Evolutionary conservation across 139 green algal species (phyloP), one percentile per base, ranked within the genome.

Genomic region (Picochlorum sp.): DNA sequence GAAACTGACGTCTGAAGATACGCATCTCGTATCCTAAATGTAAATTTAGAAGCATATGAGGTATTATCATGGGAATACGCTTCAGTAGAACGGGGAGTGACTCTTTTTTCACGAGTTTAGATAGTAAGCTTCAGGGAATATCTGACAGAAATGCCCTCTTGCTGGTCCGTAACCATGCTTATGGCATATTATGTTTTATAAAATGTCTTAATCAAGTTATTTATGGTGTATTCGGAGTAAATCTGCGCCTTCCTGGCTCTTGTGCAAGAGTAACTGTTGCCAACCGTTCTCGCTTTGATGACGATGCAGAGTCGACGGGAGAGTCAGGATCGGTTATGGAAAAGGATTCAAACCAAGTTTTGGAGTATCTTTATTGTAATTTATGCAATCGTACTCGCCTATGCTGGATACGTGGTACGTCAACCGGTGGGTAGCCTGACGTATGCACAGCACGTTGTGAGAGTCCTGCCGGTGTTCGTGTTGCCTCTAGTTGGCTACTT

Each of bases 371-470:
- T 61, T 50, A n/a, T 51, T 20, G n/a, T 31, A 7, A 51, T 61
- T 7, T 61, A 61, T 36, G 25, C 24, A 9, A 20, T 30, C 16
- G 40, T 61, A 13, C 30, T 61, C n/a, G 55, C 39, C 10, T 61
- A 61, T 36, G 55, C 55, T 20, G 55, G 30, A 33, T 61, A 31
- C 30, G 55, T 61, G 14, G 40, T 72, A 36, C 64, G 58, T 39
- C 64, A 74, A 43, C 75, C 72, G 7, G 32, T 45, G 2, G 61
- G 69, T 20, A 71, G 57, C 2, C 71, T 73, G 25, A 67, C 53
- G 5, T 54, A 65, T 7, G 52, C 57, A 36, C 44, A 73, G 24
- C 65, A 85, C 45, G 60, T 60, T 9, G 13, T 50, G 28, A 60
- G 70, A 2, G 39, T 80, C 3, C 30, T 52, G 0, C 61, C 58